phyloP scores from a whole-genome alignment of 2,329 filamentous ascomycete species.

The Cercospora berteroae region DNA sequence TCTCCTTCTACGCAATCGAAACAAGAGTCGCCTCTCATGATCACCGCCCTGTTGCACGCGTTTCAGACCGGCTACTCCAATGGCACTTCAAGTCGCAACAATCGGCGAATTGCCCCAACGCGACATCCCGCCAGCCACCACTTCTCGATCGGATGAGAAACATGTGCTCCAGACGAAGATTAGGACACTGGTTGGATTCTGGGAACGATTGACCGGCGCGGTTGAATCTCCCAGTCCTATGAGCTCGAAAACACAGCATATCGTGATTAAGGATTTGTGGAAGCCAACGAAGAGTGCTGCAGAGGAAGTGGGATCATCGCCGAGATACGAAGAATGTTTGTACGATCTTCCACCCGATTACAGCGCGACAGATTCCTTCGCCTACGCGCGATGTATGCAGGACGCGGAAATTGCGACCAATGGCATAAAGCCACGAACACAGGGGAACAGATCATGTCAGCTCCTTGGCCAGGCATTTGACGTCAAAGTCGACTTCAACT shows the following conservation, averaged over 20 bases:
- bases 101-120: slow-evolving; percentile 42
- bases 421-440: slow-evolving; percentile 11
- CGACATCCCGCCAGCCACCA: slow-evolving; percentile 44
- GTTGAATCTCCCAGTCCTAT: not conserved
- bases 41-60: slow-evolving; percentile 31
- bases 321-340: slow-evolving; percentile 46
- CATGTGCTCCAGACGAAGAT: slow-evolving; percentile 37
- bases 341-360: slow-evolving; percentile 48
- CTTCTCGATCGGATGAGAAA: slow-evolving; percentile 47
- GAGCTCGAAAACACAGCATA: not conserved
- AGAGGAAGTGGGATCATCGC: slow-evolving; percentile 34
- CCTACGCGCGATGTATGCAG: slow-evolving; percentile 17
- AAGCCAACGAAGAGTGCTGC: slow-evolving; percentile 14
- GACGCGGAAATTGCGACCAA: slow-evolving; percentile 13
- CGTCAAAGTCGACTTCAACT: slow-evolving; percentile 57
- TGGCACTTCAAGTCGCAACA: slow-evolving; percentile 44
- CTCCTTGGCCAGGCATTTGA: slow-evolving; percentile 24
- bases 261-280: slow-evolving; percentile 25
- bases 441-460: not conserved
- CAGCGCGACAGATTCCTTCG: slow-evolving; percentile 33
- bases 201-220: slow-evolving; percentile 23
- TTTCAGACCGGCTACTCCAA: slow-evolving; percentile 37
- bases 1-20: slow-evolving; percentile 7
- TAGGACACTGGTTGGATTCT: slow-evolving; percentile 29
- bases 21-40: slow-evolving; percentile 36